These are phyloP conservation scores for Gyromitra esculenta DNA, from an alignment of 2,329 filamentous ascomycete genomes.

Conservation along the genomic window DNA sequence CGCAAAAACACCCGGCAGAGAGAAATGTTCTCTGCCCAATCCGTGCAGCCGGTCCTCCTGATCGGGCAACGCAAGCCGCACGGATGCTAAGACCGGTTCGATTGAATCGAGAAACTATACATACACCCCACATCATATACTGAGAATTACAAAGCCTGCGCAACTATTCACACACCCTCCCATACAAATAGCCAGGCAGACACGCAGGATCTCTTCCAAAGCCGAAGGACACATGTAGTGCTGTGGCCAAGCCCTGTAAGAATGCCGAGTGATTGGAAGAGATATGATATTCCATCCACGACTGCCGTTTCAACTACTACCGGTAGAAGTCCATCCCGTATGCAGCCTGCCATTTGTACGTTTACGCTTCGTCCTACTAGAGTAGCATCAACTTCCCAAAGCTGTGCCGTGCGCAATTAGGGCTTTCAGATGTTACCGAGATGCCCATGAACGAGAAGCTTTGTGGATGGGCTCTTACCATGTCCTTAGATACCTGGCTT, in stretches of 20 bases:
- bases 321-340: slow-evolving; percentile 26
- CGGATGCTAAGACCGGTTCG: slow-evolving; percentile 42
- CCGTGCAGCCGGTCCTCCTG: slow-evolving; percentile 29
- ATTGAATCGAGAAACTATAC: slow-evolving; percentile 31
- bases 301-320: slow-evolving; percentile 49
- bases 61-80: slow-evolving; percentile 46
- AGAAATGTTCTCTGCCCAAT: slow-evolving; percentile 28
- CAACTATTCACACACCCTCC: slow-evolving; percentile 29
- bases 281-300: slow-evolving; percentile 13
- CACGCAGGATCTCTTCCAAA: slow-evolving; percentile 17
- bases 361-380: slow-evolving; percentile 4
- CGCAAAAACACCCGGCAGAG: slow-evolving; percentile 44
- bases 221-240: not conserved
- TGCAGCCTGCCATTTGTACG: slow-evolving; percentile 45
- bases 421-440: slow-evolving; percentile 28
- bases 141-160: slow-evolving; percentile 16
- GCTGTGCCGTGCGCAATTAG: slow-evolving; percentile 32
- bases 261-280: slow-evolving; percentile 38
- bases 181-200: slow-evolving; percentile 3
- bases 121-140: slow-evolving; percentile 24
- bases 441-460: not conserved
- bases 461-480: not conserved
- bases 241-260: slow-evolving; percentile 17
- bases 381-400: slow-evolving; percentile 15
- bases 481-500: not conserved